A percentile compares a stretch with the other conserved stretches of the same genome.
Evolutionary conservation across 1,284 basidiomycete species (phyloP).

Genomic region (Jaminaea rosea): DNA sequence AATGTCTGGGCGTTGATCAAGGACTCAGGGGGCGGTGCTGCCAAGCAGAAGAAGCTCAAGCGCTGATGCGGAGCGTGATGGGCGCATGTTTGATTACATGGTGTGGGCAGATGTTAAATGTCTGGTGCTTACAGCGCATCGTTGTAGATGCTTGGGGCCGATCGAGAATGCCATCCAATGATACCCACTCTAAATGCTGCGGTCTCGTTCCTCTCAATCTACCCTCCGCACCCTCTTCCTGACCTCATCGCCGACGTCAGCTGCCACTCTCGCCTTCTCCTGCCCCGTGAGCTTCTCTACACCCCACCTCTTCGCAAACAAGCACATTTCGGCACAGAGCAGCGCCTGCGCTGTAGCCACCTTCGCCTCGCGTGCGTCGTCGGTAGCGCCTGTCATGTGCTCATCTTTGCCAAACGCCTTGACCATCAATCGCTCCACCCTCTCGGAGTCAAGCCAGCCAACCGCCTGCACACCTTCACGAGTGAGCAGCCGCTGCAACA

Average conservation of each 20-base stretch:
- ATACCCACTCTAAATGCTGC: neutral
- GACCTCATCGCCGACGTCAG: neutral
- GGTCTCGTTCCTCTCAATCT: neutral
- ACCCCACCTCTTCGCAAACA: neutral
- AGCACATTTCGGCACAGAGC: neutral
- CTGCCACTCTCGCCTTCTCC: neutral
- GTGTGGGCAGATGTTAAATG: too few relatives aligned
- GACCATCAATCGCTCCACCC: neutral
- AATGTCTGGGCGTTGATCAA: constrained; percentile 20
- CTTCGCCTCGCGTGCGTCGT: neutral
- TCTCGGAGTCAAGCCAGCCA: neutral
- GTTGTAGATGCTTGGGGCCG: too few relatives aligned
- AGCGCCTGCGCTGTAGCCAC: neutral
- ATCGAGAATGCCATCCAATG: too few relatives aligned
- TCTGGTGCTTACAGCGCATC: too few relatives aligned
- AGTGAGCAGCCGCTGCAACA: neutral
- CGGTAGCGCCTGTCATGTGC: neutral
- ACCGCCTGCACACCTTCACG: neutral
- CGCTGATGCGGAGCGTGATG: too few relatives aligned
- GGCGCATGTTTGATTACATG: too few relatives aligned
- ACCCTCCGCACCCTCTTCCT: neutral
- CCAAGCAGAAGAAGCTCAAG: too few relatives aligned
- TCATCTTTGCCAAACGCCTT: neutral
- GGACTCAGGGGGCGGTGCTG: too few relatives aligned
- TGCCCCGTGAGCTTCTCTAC: neutral